Percentiles rank a stretch among this genome's conserved stretches.
Conservation (phyloP, 2,329 filamentous ascomycete species). For the Fusarium sp. region DNA sequence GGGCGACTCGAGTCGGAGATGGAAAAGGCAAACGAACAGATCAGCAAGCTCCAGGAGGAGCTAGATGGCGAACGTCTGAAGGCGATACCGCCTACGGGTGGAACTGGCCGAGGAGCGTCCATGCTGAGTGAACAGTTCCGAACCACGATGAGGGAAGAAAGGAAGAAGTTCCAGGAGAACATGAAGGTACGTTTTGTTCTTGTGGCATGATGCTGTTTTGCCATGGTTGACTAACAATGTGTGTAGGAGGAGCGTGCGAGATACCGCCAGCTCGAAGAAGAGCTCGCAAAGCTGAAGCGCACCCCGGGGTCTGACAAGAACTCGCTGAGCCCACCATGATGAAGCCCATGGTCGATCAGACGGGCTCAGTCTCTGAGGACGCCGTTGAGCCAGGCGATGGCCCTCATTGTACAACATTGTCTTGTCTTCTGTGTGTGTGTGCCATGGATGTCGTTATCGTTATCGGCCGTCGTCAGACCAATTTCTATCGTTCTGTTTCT, state of each 20-base stretch:
- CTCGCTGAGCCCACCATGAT: slow-evolving; percentile 54
- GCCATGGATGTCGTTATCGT: neutral
- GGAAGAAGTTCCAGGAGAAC: slow-evolving; percentile 67
- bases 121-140: slow-evolving; percentile 68
- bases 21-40: slow-evolving; percentile 48
- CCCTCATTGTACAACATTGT: slow-evolving; percentile 28
- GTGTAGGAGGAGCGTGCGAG: slow-evolving; percentile 62
- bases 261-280: slow-evolving; percentile 62
- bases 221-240: slow-evolving; percentile 41
- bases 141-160: slow-evolving; percentile 66
- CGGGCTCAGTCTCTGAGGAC: neutral
- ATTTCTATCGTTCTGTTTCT: slow-evolving; percentile 15
- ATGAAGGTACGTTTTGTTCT: slow-evolving; percentile 55
- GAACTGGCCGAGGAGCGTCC: slow-evolving; percentile 55
- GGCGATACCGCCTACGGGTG: slow-evolving; percentile 49
- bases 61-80: slow-evolving; percentile 62
- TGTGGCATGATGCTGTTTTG: neutral
- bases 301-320: slow-evolving; percentile 55
- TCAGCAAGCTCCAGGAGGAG: slow-evolving; percentile 59
- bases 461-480: neutral
- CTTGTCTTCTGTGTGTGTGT: slow-evolving; percentile 2
- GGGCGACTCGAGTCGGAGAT: slow-evolving; percentile 55
- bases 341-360: neutral
- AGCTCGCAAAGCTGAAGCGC: slow-evolving; percentile 57
- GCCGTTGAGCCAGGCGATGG: neutral